Evolutionary conservation across 2,329 filamentous ascomycete species (phyloP).

Genomic region (Penicillium italicum): DNA sequence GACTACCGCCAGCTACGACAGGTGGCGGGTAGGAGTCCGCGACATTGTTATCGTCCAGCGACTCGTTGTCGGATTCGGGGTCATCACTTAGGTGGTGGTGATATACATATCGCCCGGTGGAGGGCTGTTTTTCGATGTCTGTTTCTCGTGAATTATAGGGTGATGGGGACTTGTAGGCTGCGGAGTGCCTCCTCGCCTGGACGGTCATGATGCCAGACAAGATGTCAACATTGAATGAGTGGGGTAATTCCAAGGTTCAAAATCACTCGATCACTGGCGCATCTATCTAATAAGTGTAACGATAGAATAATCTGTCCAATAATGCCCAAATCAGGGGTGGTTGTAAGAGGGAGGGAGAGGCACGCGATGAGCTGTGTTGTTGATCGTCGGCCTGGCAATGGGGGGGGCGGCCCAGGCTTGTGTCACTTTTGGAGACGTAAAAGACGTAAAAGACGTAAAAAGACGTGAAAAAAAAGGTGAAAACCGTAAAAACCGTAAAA

Average conservation of each 20-base stretch:
- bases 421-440: not conserved
- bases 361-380: conserved; percentile 14
- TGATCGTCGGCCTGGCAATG: conserved; percentile 26
- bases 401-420: not conserved
- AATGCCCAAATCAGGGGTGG: conserved; percentile 1
- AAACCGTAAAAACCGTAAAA: conserved; percentile 2
- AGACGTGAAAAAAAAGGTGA: not conserved
- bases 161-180: conserved; percentile 25
- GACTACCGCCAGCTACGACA: conserved; percentile 34
- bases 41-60: conserved; percentile 21
- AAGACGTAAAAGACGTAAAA: conserved; percentile 3
- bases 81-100: conserved; percentile 24
- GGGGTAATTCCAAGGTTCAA: not conserved
- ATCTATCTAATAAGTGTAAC: conserved; percentile 1
- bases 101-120: conserved; percentile 17
- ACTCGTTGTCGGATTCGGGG: conserved; percentile 24
- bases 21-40: conserved; percentile 48
- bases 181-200: conserved; percentile 31
- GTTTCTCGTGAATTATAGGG: conserved; percentile 22
- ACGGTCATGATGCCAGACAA: conserved; percentile 28
- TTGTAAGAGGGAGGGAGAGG: conserved; percentile 3
- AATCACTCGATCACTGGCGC: conserved; percentile 3
- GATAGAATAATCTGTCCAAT: not conserved
- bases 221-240: conserved; percentile 23
- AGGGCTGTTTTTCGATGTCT: conserved; percentile 36